Evolutionary conservation across 306 rosid species (phyloP), one percentile per base, ranked within the genome.

Genomic region (Cucurbita moschata): DNA sequence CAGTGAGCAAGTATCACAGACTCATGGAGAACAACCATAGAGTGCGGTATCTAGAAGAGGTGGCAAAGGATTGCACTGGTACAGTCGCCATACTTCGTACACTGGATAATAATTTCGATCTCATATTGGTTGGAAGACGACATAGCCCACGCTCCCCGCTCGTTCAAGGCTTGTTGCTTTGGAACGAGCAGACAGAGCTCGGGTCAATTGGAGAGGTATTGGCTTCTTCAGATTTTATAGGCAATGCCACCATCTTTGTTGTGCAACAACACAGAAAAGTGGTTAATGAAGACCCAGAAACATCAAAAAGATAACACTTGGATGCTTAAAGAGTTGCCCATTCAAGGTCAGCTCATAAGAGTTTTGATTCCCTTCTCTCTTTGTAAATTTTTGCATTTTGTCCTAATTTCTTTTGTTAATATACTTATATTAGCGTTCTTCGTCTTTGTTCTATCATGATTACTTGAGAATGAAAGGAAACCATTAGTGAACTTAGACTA

Each of bases 191-290:
- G 0, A 37, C 40, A 2, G 84, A 80, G 60, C 65, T 83, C 60
- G 82, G 82, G 68, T 57, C 78, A 9, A 75, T 78, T 5, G 82
- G 82, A 3, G 78, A 80, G 58, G 71, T 80, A 16, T 49, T 83
- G 54, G 76, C 77, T 23, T 57, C 78, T 0, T 35, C 77, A 37
- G 77, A 80, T 55, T 77, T 80, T 35, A 23, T 55, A 56, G 82
- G 82, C 21, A 38, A 78, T 39, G 64, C 79, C 54, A 42, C 72
- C 23, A 68, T 80, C 43, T 70, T 81, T 10, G 85, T 81, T 16
- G 79, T 78, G 44, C 83, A 84, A 60, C 79, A 78, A 76, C 83
- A 78, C 35, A 71, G 51, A 15, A 72, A 52, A 30, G 69, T 54
- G 49, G 53, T 13, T 12, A 63, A 49, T 21, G 68, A 79, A 50